A percentile compares a stretch with the other conserved stretches of the same genome.
These are phyloP conservation scores for Codiaeum variegatum DNA, from an alignment of 441 rosid species.

Conservation along the genomic window DNA sequence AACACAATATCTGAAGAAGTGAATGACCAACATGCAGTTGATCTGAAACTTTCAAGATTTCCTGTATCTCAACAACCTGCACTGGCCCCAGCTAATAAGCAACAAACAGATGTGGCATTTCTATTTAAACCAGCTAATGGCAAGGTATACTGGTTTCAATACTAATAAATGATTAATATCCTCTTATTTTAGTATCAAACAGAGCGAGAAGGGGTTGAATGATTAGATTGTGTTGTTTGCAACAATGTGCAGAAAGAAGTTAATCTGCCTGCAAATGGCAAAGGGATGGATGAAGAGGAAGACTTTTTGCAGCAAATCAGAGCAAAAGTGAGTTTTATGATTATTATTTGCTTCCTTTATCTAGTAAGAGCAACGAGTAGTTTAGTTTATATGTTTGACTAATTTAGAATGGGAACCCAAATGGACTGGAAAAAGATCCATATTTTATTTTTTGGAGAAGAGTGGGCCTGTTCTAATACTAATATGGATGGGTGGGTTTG, in stretches of 20 bases:
- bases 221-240: conserved; percentile 22
- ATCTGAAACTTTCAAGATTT: conserved; percentile 30
- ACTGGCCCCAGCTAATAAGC: conserved; percentile 38
- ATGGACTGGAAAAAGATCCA: background rate
- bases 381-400: background rate
- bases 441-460: background rate
- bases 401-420: background rate
- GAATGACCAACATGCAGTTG: conserved; percentile 28
- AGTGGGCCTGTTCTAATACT: background rate
- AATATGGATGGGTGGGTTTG: background rate
- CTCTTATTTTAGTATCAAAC: background rate
- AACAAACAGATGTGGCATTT: conserved; percentile 26
- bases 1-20: conserved; percentile 31
- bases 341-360: conserved; percentile 13
- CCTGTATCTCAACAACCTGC: conserved; percentile 28
- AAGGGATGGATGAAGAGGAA: conserved; percentile 52
- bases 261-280: conserved; percentile 34
- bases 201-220: conserved; percentile 7
- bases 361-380: background rate
- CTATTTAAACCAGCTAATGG: conserved; percentile 32
- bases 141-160: conserved; percentile 38
- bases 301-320: conserved; percentile 80
- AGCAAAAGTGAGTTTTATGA: conserved; percentile 49
- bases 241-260: conserved; percentile 35
- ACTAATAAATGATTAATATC: background rate